Base-by-base conservation (phyloP, 495 filamentous ascomycete genomes). In the Trichoderma asperelloides region DNA sequence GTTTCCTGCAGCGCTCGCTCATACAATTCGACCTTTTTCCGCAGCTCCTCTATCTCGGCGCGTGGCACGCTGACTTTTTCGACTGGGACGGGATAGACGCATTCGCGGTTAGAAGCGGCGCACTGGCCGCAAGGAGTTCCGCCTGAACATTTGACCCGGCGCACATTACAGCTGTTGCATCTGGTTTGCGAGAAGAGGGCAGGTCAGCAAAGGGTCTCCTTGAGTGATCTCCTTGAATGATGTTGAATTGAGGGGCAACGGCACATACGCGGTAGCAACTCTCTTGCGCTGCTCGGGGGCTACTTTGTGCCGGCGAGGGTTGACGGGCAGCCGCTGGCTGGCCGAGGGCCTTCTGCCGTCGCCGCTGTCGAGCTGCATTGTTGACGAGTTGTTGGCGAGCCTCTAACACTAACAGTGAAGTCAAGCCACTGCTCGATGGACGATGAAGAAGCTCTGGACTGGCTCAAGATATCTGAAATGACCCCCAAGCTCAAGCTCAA, bases 111-210 rank as follows among this genome's bases (percentile, higher is more conserved):
- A 12, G 71, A 30, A 45, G 27, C 66, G 23, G 66, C 40, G 68
- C 79, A 80, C 65, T 76, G 74, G 11, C 62, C 39, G 68, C 78
- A 81, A 1, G 78, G 78, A 30, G 64, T 64, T 0, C 75, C 68
- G 37, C 78, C 78, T n/a, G 71, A 76, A 69, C 78, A 81, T 65
- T 78, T 81, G 69, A 78, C 76, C 63, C 78, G 77, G 18, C 75
- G 73, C 27, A 80, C 70, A 70, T 81, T 81, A 74, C 78, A 81
- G 66, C 69, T 71, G 68, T 81, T 80, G 72, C 78, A 81, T 23
- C 78, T 80, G 67, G 65, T 65, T 43, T 65, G 68, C 25, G 33
- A 37, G 0, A 37, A 37, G 33, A 67, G 67, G 9, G 66, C 23
- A 64, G 33, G 37, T 65, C 49, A 39, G 67, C 21, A 7, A 66